Evolutionary conservation across 306 rosid species (phyloP), one percentile per base, ranked within the genome.

Genomic region (Acacia melanoxylon): DNA sequence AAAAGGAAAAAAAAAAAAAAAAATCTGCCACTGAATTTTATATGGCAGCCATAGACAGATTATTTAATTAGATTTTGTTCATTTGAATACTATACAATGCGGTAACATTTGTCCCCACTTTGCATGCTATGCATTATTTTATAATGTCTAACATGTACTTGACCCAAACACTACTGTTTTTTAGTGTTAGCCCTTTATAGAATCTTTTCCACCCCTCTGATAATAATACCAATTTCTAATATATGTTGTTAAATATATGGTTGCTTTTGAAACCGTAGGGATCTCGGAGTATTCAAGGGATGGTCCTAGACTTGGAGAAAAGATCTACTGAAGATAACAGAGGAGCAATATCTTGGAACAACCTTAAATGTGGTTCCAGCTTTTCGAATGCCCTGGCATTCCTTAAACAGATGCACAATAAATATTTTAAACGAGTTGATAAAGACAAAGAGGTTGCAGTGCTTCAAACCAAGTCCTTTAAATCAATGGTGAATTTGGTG

Each of bases 261-360:
- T 8, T 54, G 51, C 56, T 76, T 4, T 58, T 69, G 79, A 76
- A 25, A 59, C 72, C 52, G 81, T 9, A 90, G 94, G 89, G 90
- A 72, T 81, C 82, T 54, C 75, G 84, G 85, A 1, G 6, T 10
- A 73, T 86, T 59, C 84, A 87, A 82, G 97, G 92, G 41, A 83
- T 92, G 22, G 86, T 86, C 73, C 86, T 90, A 33, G 97, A 87
- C 87, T 83, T 84, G 6, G 46, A 78, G 80, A 62, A 31, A 48
- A 81, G 71, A 25, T 27, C 0, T 11, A 71, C 24, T 40, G 24
- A 19, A 42, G 16, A 22, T 24, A 58, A 72, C 46, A 84, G 75
- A 65, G 78, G 33, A 25, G 54, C 27, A 77, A 71, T 74, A 41
- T 80, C 87, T 51, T 11, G 76, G 83, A 62, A 37, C 1, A 85